phyloP scores from a whole-genome alignment of 129 eudicot genomes.

The Heracleum sosnowskyi region DNA sequence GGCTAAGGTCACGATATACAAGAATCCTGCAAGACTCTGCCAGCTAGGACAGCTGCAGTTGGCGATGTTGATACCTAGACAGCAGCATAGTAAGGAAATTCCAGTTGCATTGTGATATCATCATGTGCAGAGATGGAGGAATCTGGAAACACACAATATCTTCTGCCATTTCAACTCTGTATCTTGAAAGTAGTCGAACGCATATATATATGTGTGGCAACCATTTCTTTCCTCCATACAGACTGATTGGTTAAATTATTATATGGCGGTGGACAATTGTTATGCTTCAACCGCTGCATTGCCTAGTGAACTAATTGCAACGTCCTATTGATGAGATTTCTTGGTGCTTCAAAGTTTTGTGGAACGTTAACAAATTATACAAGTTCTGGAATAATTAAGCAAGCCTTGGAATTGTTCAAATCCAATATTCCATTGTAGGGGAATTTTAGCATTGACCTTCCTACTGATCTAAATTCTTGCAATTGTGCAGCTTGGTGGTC shows the following conservation, averaged over 20 bases:
- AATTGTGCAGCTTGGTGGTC: background rate
- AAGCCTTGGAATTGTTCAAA: background rate
- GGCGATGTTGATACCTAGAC: conserved; percentile 53
- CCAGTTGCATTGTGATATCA: background rate
- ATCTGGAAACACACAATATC: background rate
- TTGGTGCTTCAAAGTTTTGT: background rate
- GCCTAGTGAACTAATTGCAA: background rate
- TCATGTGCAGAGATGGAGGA: background rate
- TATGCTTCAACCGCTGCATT: background rate
- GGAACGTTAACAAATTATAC: background rate
- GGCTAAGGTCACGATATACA: conserved; percentile 42
- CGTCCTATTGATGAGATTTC: background rate
- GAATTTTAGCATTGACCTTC: background rate
- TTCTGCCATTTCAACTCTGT: background rate
- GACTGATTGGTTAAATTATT: background rate
- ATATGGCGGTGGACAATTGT: background rate
- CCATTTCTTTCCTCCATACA: background rate
- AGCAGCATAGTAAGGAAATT: conserved; percentile 7
- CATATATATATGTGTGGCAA: background rate
- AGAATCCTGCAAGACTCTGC: conserved; percentile 64
- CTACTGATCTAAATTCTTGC: background rate
- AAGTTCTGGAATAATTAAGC: background rate
- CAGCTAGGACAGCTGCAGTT: conserved; percentile 58
- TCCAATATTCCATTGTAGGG: background rate
- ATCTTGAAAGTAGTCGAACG: background rate